Percentiles rank a stretch among this genome's conserved stretches.
phyloP scores from a whole-genome alignment of 371 early-diverging fungal species.

The Mortierella sp. region DNA sequence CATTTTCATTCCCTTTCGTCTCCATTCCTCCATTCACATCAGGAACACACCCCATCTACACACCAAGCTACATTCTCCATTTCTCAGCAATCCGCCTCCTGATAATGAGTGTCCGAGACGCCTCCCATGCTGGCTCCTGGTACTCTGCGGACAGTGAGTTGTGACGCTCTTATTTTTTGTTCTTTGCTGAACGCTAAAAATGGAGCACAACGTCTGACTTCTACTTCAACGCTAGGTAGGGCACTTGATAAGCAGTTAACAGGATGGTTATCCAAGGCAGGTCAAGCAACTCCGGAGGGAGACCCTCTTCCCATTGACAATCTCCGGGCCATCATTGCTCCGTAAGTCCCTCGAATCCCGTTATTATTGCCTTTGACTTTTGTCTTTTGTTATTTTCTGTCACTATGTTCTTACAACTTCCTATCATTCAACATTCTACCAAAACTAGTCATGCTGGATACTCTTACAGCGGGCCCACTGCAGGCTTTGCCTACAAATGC shows the following conservation, averaged over 20 bases:
- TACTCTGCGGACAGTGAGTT: slow-evolving; percentile 33
- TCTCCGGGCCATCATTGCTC: slow-evolving; percentile 85
- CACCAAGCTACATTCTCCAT: not conserved
- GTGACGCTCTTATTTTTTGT: no score
- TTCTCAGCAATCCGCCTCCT: no score
- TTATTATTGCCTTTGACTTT: no score
- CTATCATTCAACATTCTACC: no score
- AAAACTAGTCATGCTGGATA: slow-evolving; percentile 90
- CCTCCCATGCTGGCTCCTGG: slow-evolving; percentile 47
- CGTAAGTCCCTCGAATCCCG: no score
- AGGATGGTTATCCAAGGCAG: slow-evolving; percentile 64
- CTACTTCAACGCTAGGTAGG: not conserved
- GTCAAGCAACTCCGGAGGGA: slow-evolving; percentile 46
- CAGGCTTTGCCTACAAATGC: slow-evolving; percentile 88
- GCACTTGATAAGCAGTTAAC: slow-evolving; percentile 59
- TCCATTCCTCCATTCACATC: not conserved
- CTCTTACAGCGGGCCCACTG: slow-evolving; percentile 88
- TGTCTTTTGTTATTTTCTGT: no score
- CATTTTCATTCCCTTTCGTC: not conserved
- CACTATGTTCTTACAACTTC: slow-evolving; percentile 2
- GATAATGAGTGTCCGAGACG: slow-evolving; percentile 34
- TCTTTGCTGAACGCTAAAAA: not conserved
- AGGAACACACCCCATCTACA: not conserved
- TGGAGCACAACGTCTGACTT: no score
- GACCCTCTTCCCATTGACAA: slow-evolving; percentile 63